Percentiles rank a stretch among this genome's conserved stretches.
Evolutionary conservation across 768 basidiomycete species (phyloP).

Genomic region (Collybiopsis confluens): DNA sequence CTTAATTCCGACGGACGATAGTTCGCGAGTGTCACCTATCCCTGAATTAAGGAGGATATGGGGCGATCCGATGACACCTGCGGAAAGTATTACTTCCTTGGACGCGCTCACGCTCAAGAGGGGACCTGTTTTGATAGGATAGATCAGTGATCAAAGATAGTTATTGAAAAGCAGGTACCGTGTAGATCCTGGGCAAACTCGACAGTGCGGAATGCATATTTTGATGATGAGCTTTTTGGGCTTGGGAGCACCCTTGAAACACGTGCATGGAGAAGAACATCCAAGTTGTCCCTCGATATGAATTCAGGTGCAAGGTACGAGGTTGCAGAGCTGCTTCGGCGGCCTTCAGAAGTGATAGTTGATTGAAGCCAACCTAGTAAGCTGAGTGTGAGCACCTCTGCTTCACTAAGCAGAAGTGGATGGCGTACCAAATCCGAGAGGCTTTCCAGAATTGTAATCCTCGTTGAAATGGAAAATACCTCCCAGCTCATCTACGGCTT

Average conservation of each 20-base stretch:
- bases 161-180: neutral
- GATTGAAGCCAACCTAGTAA: slow-evolving; percentile 13
- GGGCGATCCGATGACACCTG: slow-evolving; percentile 18
- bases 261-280: slow-evolving; percentile 11
- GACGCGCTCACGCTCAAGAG: slow-evolving; percentile 6
- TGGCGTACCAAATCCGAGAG: neutral
- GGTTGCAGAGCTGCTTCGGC: slow-evolving; percentile 13
- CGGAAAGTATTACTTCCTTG: slow-evolving; percentile 22
- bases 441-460: slow-evolving; percentile 24
- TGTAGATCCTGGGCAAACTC: slow-evolving; percentile 1
- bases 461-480: slow-evolving; percentile 22
- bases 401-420: no score
- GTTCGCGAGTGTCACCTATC: slow-evolving; percentile 17
- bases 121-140: slow-evolving; percentile 7
- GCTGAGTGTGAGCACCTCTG: no score
- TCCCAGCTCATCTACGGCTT: slow-evolving; percentile 14
- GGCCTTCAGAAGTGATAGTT: slow-evolving; percentile 9
- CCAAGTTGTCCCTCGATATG: slow-evolving; percentile 12
- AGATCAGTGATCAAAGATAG: neutral
- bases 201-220: slow-evolving; percentile 8
- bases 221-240: neutral
- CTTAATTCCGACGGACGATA: slow-evolving; percentile 14
- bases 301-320: slow-evolving; percentile 15
- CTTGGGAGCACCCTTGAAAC: slow-evolving; percentile 2
- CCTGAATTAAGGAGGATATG: slow-evolving; percentile 21